A percentile compares a stretch with the other conserved stretches of the same genome.
phyloP scores from a whole-genome alignment of 306 rosid species.

The Carpinus viminea region DNA sequence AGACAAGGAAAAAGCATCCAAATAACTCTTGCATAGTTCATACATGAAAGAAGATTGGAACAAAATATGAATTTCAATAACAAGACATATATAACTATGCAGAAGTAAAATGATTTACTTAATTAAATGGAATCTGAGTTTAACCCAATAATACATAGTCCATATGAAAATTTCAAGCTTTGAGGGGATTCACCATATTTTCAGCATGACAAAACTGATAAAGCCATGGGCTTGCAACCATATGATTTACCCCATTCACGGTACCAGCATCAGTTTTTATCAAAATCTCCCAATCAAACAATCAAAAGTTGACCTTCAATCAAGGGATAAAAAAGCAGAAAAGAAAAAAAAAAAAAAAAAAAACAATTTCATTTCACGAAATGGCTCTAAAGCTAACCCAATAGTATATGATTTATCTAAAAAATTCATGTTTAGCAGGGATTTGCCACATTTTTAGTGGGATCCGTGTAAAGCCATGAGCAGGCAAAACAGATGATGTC shows the following conservation, averaged over 20 bases:
- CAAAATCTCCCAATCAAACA: neutral
- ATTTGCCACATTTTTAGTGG: neutral
- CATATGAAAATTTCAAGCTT: neutral
- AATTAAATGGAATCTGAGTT: neutral
- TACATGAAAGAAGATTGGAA: neutral
- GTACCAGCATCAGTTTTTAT: neutral
- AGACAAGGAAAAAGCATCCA: constrained; percentile 15
- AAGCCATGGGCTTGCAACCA: neutral
- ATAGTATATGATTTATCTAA: neutral
- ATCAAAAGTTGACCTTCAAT: neutral
- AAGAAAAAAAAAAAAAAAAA: too few relatives aligned
- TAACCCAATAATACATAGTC: neutral
- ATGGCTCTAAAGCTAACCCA: neutral
- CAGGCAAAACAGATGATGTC: neutral
- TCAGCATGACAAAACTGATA: neutral
- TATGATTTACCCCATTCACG: neutral
- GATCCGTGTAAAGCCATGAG: neutral
- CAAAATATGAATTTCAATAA: neutral
- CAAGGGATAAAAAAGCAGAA: neutral
- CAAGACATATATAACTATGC: neutral
- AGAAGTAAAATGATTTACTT: neutral
- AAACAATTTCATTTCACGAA: neutral
- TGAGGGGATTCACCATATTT: neutral
- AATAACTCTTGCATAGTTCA: neutral
- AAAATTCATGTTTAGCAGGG: neutral